Conservation (phyloP, 1,284 basidiomycete species). For the Filobasidium uniguttulatum region DNA sequence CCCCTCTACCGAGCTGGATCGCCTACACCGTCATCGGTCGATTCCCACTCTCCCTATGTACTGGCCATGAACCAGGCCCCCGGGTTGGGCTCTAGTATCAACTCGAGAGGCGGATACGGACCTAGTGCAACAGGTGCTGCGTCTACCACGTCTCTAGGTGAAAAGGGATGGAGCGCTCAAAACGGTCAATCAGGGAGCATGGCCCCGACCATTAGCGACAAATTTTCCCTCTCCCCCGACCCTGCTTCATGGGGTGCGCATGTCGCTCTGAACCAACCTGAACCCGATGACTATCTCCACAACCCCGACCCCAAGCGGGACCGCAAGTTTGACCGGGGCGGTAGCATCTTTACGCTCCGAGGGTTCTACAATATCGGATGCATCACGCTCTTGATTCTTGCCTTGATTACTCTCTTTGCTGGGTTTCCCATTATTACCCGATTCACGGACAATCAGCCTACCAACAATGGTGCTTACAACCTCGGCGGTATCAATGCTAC, state of each 20-base stretch:
- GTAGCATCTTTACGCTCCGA: slow-evolving; percentile 54
- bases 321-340: slow-evolving; percentile 46
- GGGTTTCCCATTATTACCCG: slow-evolving; percentile 38
- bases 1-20: not conserved
- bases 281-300: slow-evolving; percentile 38
- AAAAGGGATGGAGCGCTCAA: not conserved
- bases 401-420: slow-evolving; percentile 54
- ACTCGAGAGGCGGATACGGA: slow-evolving; percentile 1
- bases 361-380: slow-evolving; percentile 66
- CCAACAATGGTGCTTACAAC: slow-evolving; percentile 41
- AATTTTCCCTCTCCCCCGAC: slow-evolving; percentile 14
- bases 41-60: not conserved
- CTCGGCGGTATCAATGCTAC: slow-evolving; percentile 45
- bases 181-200: not conserved
- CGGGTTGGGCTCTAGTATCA: not conserved
- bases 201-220: slow-evolving; percentile 10
- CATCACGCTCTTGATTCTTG: slow-evolving; percentile 48
- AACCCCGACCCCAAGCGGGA: slow-evolving; percentile 50
- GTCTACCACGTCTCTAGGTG: not conserved
- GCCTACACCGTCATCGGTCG: not conserved
- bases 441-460: slow-evolving; percentile 24
- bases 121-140: not conserved
- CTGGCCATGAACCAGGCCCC: not conserved
- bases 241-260: slow-evolving; percentile 14
- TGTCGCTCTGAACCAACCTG: slow-evolving; percentile 20